Evolutionary conservation across 495 filamentous ascomycete genomes (phyloP).

Genomic region (Lentithecium fluviatile): DNA sequence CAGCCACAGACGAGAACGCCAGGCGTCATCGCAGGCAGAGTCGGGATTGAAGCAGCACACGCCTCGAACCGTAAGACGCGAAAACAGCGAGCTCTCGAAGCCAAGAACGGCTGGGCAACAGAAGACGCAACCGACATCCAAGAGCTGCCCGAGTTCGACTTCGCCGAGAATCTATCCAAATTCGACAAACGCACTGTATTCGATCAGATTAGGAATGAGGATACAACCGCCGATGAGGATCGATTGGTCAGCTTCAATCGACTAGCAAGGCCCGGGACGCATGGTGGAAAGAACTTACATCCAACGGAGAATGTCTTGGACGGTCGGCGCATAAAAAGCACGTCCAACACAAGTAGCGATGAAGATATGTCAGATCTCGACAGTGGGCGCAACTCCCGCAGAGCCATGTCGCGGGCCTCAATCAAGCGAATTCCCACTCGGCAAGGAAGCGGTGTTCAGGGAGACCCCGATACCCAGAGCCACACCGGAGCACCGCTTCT

Average conservation of each 20-base stretch:
- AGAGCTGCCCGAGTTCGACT: conserved; percentile 91
- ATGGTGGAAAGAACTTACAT: conserved; percentile 85
- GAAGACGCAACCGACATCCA: conserved; percentile 98
- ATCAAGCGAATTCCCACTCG: conserved; percentile 45
- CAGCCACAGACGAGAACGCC: conserved; percentile 33
- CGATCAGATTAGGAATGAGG: conserved; percentile 81
- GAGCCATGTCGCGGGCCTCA: conserved; percentile 54
- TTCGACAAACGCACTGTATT: conserved; percentile 93
- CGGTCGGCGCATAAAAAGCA: conserved; percentile 43
- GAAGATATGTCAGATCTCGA: conserved; percentile 48
- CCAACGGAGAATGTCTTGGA: conserved; percentile 90
- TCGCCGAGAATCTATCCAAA: conserved; percentile 78
- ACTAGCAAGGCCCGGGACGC: conserved; percentile 69
- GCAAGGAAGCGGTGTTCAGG: conserved; percentile 37
- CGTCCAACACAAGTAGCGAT: conserved; percentile 70
- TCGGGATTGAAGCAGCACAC: conserved; percentile 31
- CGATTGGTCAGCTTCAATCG: conserved; percentile 88
- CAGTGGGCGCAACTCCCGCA: conserved; percentile 55
- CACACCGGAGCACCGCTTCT: conserved; percentile 20
- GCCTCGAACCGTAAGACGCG: conserved; percentile 36
- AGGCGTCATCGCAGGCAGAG: conserved; percentile 33
- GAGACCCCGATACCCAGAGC: conserved; percentile 23
- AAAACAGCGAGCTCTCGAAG: conserved; percentile 54
- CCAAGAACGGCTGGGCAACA: conserved; percentile 88
- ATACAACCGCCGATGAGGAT: conserved; percentile 81